Evolutionary conservation across 257 asterid genomes (phyloP), one percentile per base, ranked within the genome.

Genomic region (Ajuga chamaepitys): DNA sequence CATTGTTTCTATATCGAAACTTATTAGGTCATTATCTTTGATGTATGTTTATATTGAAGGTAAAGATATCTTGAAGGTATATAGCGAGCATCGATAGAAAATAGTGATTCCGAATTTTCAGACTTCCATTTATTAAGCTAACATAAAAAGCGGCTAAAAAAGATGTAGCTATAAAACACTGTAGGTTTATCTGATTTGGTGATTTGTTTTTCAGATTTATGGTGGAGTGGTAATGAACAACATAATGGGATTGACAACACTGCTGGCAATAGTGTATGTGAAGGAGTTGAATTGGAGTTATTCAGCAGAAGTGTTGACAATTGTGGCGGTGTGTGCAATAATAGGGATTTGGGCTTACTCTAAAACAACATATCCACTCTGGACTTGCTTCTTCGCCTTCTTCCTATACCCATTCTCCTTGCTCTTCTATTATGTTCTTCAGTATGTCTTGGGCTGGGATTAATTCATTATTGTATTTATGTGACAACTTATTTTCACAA

Each of bases 141-240:
- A n/a, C n/a, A n/a, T n/a, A n/a, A n/a, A n/a, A n/a, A n/a, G n/a
- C n/a, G n/a, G n/a, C n/a, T n/a, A n/a, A 34, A 34, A 34, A 20
- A 44, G 50, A 44, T n/a, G 13, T 13, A 44, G 14, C 13, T 44
- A 44, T 8, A 0, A 45, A 47, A 21, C 10, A 50, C 17, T 18
- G 18, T 7, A 9, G 10, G 0, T 47, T 47, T 10, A n/a, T n/a
- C n/a, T n/a, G 37, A 30, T 21, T 53, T 32, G 12, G 7, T 1
- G 24, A 21, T 13, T 38, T 13, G n/a, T 16, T 14, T 1, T 22
- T 52, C 77, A 81, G 86, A 73, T 81, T 50, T 81, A 78, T 22
- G 77, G 84, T 4, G 91, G 86, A 41, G 88, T 78, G 40, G 80
- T 84, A 4, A 75, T 71, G 76, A 78, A 78, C 76, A 78, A 78